Evolutionary conservation across 2,329 filamentous ascomycete species (phyloP), one percentile per base, ranked within the genome.

Genomic region (Camillea tinctor): DNA sequence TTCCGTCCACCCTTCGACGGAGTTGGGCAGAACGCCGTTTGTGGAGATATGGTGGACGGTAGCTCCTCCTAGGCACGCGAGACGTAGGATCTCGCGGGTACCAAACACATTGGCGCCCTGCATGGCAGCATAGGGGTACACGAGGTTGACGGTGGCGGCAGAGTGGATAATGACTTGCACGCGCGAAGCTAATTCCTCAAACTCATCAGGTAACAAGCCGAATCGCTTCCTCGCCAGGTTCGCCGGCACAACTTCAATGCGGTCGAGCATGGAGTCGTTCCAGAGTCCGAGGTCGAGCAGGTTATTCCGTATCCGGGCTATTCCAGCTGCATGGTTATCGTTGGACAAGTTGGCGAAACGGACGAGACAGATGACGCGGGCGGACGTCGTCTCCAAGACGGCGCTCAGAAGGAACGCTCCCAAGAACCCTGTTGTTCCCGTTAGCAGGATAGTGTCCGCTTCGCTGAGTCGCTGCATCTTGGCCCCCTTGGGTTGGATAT

Each of bases 21-120:
- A 90, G 7, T 88, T 84, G 1, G 90, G 90, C 40, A 94, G 75
- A 1, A 94, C 90, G 55, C 91, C 91, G 65, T 93, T 93, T 0
- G 90, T 93, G 0, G 90, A 93, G 1, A 93, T 80, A 62, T 93
- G 90, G 67, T 93, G 89, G 1, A 93, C 81, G 0, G 90, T 92
- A 1, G 89, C 89, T 13, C 87, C 87, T 22, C 81, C 83, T 44
- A 83, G 81, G 59, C 84, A 82, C 0, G 90, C 90, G 23, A 94
- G 79, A 50, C 90, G 88, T 55, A 94, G 75, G 48, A 93, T 84
- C 71, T 93, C 90, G 50, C 84, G 80, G 0, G 90, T 93, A n/a
- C 91, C 91, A n/a, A 85, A 86, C 2, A 94, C 88, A 66, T 94
- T 94, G 59, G 90, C 85, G 55, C 83, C 85, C 56, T 90, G 84